Evolutionary conservation across 306 rosid species (phyloP), one percentile per base, ranked within the genome.

Genomic region (Pueraria montana): DNA sequence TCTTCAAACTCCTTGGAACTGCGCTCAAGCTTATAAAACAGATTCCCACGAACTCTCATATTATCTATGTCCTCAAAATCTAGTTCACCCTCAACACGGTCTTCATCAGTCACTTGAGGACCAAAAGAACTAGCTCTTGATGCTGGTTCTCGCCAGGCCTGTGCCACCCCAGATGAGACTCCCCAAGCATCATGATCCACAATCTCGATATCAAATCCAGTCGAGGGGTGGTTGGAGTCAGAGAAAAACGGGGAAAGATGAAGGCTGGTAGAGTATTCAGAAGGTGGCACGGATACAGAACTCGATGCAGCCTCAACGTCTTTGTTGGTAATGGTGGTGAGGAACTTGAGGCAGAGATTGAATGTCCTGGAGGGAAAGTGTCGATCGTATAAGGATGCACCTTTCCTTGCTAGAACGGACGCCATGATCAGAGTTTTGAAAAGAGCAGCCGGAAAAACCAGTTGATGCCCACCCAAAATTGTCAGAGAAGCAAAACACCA

Each of bases 1-100:
- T 96, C 99, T 82, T 96, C 97, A 84, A 78, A 96, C 89, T 96
- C 97, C 80, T 89, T 91, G 77, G 98, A 92, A 76, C 89, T 87
- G 1, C 89, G 90, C 59, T 96, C 96, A 20, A 96, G 93, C 86
- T 93, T 93, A 71, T 77, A 96, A 66, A 93, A 92, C 24, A 94
- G 89, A 77, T 65, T 89, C 6, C 96, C 96, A 0, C 82, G 92
- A 58, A 93, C 66, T 80, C 97, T 92, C 94, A 94, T 86, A 38
- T 86, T 88, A 67, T 95, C 98, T 59, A 94, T 80, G 81, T 92
- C 91, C 50, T 96, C 98, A 66, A 90, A 88, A 85, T 91, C 96
- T 0, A 85, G 74, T 17, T 91, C 95, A 64, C 20, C 83, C 56
- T 84, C 91, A 55, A 63, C 80, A 72, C 27, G 27, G 46, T 20